These are phyloP conservation scores for Melaleuca quinquenervia DNA, from an alignment of 345 rosid species.

Conservation along the genomic window DNA sequence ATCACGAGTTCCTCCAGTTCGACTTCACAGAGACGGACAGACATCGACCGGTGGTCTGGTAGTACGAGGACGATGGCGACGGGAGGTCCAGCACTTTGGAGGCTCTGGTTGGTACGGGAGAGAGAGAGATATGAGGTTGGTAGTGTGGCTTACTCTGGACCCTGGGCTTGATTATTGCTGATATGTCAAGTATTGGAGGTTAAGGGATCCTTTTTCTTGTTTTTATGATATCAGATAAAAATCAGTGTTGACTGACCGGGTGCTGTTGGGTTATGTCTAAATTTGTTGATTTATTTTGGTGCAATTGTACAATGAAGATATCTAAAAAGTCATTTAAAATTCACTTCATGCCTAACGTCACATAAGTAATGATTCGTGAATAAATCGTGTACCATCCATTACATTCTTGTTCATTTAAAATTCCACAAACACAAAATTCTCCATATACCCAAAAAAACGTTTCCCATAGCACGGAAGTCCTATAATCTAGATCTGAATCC, in stretches of 20 bases:
- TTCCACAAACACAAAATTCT: neutral
- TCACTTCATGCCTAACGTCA: neutral
- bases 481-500: neutral
- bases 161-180: neutral
- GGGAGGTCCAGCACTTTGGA: neutral
- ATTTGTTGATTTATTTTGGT: neutral
- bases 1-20: neutral
- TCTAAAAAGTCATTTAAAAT: neutral
- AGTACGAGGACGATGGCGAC: neutral
- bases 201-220: neutral
- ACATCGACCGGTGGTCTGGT: neutral
- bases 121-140: neutral
- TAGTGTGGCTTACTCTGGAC: neutral
- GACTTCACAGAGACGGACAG: neutral
- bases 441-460: neutral
- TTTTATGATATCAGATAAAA: neutral
- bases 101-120: neutral
- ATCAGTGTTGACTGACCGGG: neutral
- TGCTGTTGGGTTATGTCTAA: neutral
- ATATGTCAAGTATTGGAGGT: neutral
- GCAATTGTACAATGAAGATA: neutral
- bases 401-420: accelerated
- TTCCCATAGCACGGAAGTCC: neutral
- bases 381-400: too few relatives aligned
- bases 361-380: too few relatives aligned